phyloP scores from a whole-genome alignment of 2,329 filamentous ascomycete genomes.

The Zymoseptoria passerinii region DNA sequence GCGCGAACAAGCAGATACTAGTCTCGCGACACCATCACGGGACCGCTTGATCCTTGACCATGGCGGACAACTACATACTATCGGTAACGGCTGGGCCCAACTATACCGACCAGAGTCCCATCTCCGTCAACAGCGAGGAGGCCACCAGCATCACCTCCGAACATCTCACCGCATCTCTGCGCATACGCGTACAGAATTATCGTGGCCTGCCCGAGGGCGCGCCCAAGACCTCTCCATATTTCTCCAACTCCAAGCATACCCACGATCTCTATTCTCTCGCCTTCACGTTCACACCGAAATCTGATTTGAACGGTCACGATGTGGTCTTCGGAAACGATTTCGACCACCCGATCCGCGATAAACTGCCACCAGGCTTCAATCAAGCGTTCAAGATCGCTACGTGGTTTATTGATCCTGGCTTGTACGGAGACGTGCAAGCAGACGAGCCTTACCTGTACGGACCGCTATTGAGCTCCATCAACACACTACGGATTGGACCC shows the following conservation, averaged over 20 bases:
- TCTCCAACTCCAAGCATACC: constrained; percentile 59
- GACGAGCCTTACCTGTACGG: constrained; percentile 83
- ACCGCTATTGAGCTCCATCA: constrained; percentile 70
- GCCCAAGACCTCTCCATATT: constrained; percentile 67
- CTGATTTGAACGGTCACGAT: constrained; percentile 56
- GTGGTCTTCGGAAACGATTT: constrained; percentile 95
- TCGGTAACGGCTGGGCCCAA: constrained; percentile 70
- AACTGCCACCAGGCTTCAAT: constrained; percentile 76
- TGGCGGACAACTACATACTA: constrained; percentile 67
- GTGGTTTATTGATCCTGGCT: constrained; percentile 82
- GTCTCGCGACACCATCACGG: not conserved
- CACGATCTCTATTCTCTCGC: constrained; percentile 79
- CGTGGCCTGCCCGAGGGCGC: constrained; percentile 62
- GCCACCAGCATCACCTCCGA: constrained; percentile 56
- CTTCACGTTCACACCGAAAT: constrained; percentile 68
- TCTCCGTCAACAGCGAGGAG: constrained; percentile 65
- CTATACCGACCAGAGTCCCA: constrained; percentile 66
- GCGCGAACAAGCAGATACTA: not conserved
- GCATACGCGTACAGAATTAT: constrained; percentile 64
- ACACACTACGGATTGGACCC: constrained; percentile 60
- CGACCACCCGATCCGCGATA: constrained; percentile 78
- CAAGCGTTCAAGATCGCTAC: constrained; percentile 78
- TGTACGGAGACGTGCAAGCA: constrained; percentile 83
- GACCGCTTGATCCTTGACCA: constrained; percentile 11
- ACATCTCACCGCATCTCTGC: constrained; percentile 58